Evolutionary conservation across 441 rosid species (phyloP).

Genomic region (Mallotus japonicus): DNA sequence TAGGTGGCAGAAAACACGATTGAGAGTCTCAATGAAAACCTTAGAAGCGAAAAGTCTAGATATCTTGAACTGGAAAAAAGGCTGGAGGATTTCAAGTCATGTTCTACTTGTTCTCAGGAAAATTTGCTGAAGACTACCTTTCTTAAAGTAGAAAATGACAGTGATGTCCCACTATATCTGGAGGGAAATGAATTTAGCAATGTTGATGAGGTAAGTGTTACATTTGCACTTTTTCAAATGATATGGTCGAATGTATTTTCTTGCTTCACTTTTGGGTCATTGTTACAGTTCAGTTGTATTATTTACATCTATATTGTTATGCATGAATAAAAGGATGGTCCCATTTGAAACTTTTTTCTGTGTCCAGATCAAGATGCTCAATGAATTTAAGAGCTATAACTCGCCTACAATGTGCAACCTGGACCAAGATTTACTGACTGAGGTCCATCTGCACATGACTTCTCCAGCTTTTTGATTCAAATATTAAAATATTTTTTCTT

Average conservation of each 20-base stretch:
- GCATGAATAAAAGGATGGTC: not conserved
- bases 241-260: not conserved
- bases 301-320: not conserved
- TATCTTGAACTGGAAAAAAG: slow-evolving; percentile 50
- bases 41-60: slow-evolving; percentile 49
- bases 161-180: slow-evolving; percentile 23
- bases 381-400: not conserved
- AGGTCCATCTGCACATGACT: slow-evolving; percentile 13
- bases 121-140: slow-evolving; percentile 26
- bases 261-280: not conserved
- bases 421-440: slow-evolving; percentile 27
- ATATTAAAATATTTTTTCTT: not conserved
- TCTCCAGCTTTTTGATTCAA: not conserved
- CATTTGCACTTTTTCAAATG: not conserved
- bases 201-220: slow-evolving; percentile 34
- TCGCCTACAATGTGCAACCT: slow-evolving; percentile 26
- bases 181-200: slow-evolving; percentile 26
- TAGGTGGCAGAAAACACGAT: slow-evolving; percentile 73
- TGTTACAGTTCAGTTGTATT: not conserved
- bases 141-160: slow-evolving; percentile 27
- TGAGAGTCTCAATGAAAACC: slow-evolving; percentile 45
- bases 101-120: slow-evolving; percentile 39
- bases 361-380: slow-evolving; percentile 22
- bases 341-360: slow-evolving; percentile 18
- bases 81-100: slow-evolving; percentile 46